These are phyloP conservation scores for Halteria grandinella DNA, from an alignment of 73 alveolate species.

Conservation along the genomic window DNA sequence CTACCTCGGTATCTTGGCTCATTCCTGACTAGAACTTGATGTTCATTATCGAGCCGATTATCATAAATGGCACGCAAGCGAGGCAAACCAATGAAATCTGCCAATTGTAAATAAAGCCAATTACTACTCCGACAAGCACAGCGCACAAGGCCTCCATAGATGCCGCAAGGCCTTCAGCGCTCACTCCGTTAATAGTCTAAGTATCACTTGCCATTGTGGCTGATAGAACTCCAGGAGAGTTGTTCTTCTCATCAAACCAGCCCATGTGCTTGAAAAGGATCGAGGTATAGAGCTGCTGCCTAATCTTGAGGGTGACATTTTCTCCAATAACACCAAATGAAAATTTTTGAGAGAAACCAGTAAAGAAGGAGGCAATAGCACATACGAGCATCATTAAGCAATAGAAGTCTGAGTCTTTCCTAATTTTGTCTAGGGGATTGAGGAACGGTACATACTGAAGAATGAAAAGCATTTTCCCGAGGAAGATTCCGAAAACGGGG, in stretches of 20 bases:
- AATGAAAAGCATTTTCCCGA: slow-evolving; percentile 31
- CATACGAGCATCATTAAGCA: neutral
- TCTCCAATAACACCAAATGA: slow-evolving; percentile 80
- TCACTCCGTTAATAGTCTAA: slow-evolving; percentile 56
- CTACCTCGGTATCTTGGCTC: slow-evolving; percentile 40
- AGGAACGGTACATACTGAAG: neutral
- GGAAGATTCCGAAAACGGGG: slow-evolving; percentile 34
- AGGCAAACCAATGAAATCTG: slow-evolving; percentile 59
- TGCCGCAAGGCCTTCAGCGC: slow-evolving; percentile 44
- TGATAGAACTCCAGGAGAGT: slow-evolving; percentile 86
- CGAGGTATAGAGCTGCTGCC: slow-evolving; percentile 74
- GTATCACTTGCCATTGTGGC: slow-evolving; percentile 78
- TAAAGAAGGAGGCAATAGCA: slow-evolving; percentile 2
- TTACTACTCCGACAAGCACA: slow-evolving; percentile 43
- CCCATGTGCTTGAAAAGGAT: slow-evolving; percentile 82
- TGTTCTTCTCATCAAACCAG: slow-evolving; percentile 85
- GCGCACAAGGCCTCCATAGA: slow-evolving; percentile 22
- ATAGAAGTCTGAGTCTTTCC: neutral
- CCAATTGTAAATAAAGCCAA: slow-evolving; percentile 58
- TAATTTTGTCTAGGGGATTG: neutral
- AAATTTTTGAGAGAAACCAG: slow-evolving; percentile 48
- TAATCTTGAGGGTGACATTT: slow-evolving; percentile 70
- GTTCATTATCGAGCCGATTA: slow-evolving; percentile 40
- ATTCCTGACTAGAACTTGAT: slow-evolving; percentile 39
- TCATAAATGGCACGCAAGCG: slow-evolving; percentile 50